Base-by-base conservation (phyloP, 345 rosid species). In the Limnanthes douglasii region DNA sequence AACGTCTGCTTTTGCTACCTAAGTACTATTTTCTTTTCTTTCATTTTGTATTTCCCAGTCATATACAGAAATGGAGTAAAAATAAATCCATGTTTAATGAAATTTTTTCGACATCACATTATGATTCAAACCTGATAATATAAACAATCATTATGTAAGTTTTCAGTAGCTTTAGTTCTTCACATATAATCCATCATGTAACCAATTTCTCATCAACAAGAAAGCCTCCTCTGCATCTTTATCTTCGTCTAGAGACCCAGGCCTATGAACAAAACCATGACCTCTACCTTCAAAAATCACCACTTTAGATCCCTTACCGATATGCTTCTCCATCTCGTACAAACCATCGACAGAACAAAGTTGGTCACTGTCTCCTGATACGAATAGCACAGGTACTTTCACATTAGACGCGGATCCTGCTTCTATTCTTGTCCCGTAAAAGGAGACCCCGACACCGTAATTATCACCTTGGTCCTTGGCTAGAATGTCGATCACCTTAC, bases 361-460 rank as follows among this genome's bases (percentile, higher is more conserved):
- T 1, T 73, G 74, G 57, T 88, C 95, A 6, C 34, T 28, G 20
- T 78, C 92, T 26, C 97, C 95, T 5, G 83, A 43, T 54, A 88
- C 61, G 36, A 75, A 64, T 70, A 82, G 44, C 15, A 82, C 65
- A 2, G 97, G 97, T 4, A 69, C 86, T 44, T 64, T 69, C 11
- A 78, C 36, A 1, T 54, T 22, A 5, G 69, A 57, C 2, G 75
- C 73, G 2, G 51, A 34, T 4, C 51, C 40, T 6, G 57, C 44
- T 49, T 82, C 65, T 26, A 88, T 78, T 48, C 86, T 75, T 5
- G 90, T 88, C 0, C 97, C 95, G 10, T 82, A 88, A 50, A 88
- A 82, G 8, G 90, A 86, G 7, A 75, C 64, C 4, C 85, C 97
- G 4, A 41, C 43, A 13, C 85, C 73, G 23, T 78, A 82, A 51